phyloP scores from a whole-genome alignment of 345 rosid genomes.

The Populus tremula region DNA sequence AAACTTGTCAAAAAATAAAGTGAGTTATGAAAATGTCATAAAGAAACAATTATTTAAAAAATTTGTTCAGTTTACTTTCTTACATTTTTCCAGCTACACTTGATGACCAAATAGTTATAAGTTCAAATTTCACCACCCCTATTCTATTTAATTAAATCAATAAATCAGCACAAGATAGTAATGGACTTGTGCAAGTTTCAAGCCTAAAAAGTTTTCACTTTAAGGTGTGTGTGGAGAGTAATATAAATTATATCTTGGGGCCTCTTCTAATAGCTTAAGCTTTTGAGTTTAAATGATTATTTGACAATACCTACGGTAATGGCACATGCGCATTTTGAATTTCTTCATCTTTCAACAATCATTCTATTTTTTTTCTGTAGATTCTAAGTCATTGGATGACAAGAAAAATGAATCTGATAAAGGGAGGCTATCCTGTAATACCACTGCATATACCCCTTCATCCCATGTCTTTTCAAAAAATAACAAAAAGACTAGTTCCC shows the following conservation, averaged over 20 bases:
- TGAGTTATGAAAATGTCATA: background rate
- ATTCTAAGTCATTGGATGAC: slow-evolving; percentile 25
- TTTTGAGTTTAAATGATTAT: too few species aligned
- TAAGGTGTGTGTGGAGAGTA: too few species aligned
- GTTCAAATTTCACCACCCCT: too few species aligned
- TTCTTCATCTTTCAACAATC: background rate
- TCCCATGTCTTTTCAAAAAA: slow-evolving; percentile 34
- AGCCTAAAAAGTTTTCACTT: too few species aligned
- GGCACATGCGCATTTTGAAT: background rate
- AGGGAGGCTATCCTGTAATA: slow-evolving; percentile 36
- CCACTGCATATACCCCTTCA: slow-evolving; percentile 27
- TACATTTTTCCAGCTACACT: background rate
- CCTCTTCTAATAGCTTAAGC: too few species aligned
- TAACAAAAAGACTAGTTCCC: slow-evolving; percentile 41
- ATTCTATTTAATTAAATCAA: too few species aligned
- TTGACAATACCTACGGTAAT: background rate
- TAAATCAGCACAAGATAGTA: too few species aligned
- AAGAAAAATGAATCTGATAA: slow-evolving; percentile 41
- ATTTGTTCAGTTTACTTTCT: background rate
- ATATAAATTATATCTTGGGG: too few species aligned
- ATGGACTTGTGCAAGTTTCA: too few species aligned
- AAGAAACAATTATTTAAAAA: background rate
- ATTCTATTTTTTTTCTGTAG: slow-evolving; percentile 26
- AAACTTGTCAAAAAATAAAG: background rate
- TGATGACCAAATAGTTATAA: too few species aligned